These are phyloP conservation scores for Fusarium poae DNA, from an alignment of 2,329 filamentous ascomycete genomes.

Conservation along the genomic window DNA sequence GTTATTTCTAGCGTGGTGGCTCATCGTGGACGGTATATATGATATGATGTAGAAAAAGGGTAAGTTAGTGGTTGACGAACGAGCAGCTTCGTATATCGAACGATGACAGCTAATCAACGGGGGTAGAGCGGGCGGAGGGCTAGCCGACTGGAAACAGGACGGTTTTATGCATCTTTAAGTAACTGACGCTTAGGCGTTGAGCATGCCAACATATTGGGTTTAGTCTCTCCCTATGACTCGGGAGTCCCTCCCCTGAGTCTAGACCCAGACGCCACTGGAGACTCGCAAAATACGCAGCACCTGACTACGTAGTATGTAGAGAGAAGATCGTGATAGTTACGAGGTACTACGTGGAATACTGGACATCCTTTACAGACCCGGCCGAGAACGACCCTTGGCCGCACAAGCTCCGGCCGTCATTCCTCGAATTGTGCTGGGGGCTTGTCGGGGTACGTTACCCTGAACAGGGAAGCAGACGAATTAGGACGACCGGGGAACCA, in stretches of 20 bases:
- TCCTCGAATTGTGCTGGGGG: neutral
- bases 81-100: slow-evolving; percentile 2
- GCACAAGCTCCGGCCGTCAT: slow-evolving; percentile 9
- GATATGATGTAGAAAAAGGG: slow-evolving; percentile 5
- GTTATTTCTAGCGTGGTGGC: slow-evolving; percentile 9
- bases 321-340: neutral
- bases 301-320: neutral
- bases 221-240: neutral
- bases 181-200: slow-evolving; percentile 20
- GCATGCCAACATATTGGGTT: neutral
- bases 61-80: neutral
- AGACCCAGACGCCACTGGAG: slow-evolving; percentile 3
- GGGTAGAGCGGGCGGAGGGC: slow-evolving; percentile 4
- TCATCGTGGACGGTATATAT: neutral
- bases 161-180: slow-evolving; percentile 24
- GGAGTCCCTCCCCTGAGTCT: slow-evolving; percentile 10
- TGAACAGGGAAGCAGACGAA: neutral
- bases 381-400: slow-evolving; percentile 10
- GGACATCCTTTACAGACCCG: neutral
- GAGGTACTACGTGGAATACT: neutral
- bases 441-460: neutral
- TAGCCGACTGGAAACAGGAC: slow-evolving; percentile 15
- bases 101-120: neutral
- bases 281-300: neutral
- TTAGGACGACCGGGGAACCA: neutral